Evolutionary conservation across 768 basidiomycete genomes (phyloP).

Genomic region (Austroboletus festivus): DNA sequence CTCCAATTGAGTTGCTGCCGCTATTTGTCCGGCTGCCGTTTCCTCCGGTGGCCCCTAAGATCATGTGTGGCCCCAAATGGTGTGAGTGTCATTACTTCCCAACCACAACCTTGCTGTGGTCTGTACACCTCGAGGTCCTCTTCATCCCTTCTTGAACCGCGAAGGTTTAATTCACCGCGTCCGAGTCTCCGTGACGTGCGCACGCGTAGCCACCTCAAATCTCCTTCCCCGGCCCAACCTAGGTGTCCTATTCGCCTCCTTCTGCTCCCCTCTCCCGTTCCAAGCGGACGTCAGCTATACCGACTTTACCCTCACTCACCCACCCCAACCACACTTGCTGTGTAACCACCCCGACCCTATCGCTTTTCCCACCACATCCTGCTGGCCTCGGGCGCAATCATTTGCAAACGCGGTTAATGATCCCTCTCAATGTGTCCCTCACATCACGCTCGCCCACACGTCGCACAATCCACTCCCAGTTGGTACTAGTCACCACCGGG

Average conservation of each 20-base stretch:
- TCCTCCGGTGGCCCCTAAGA: constrained; percentile 8
- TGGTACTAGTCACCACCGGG: constrained; percentile 14
- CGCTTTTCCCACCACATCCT: constrained; percentile 16
- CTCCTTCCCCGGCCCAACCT: not conserved
- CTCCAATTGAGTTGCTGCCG: constrained; percentile 20
- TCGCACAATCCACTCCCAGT: constrained; percentile 11
- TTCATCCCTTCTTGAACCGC: constrained; percentile 17
- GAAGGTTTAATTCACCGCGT: constrained; percentile 27
- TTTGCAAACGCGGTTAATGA: constrained; percentile 10
- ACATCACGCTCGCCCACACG: constrained; percentile 14
- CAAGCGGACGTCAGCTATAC: constrained; percentile 13
- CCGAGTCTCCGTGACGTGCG: constrained; percentile 29
- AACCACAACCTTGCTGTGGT: constrained; percentile 4
- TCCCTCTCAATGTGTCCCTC: constrained; percentile 12
- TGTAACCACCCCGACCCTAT: constrained; percentile 11
- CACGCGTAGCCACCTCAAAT: not conserved
- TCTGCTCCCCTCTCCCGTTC: constrained; percentile 1
- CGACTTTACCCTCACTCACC: no score
- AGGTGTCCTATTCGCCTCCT: constrained; percentile 3
- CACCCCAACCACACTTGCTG: not conserved
- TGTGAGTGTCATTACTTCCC: no score
- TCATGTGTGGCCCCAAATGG: not conserved
- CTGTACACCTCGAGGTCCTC: constrained; percentile 13
- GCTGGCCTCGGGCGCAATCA: constrained; percentile 21
- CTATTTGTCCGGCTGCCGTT: constrained; percentile 12